Evolutionary conservation across 1,139 yeast genomes (phyloP), one percentile per base, ranked within the genome.

Genomic region (Keqinozyma sinolaborantium): DNA sequence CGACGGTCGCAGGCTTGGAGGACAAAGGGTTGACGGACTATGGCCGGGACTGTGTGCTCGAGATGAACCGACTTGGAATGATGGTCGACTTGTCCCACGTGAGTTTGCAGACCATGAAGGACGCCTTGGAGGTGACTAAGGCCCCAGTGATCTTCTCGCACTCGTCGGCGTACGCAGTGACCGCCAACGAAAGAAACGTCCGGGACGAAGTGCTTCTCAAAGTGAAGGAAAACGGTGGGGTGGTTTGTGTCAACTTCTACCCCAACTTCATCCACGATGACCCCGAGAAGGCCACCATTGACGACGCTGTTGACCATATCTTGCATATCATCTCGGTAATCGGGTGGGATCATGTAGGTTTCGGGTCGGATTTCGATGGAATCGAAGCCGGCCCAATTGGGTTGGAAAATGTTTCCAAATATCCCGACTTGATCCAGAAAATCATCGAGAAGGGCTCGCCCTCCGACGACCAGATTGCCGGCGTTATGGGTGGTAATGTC

Each of bases 331-430:
- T 70, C 15, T 48, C 67, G 18, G 39, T 63, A 4, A 65, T 70
- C 31, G 79, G 79, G 1, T 73, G 77, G 77, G 73, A 67, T 21
- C 72, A 70, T 46, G 77, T 73, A 26, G 79, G 79, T 0, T 49
- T 74, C 21, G 79, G 79, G 1, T 63, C 73, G 2, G 79, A 73
- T 47, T 73, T 71, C 39, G 79, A 73, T 44, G 79, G 79, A 14
- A 72, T 72, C 24, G 69, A 68, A 2, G 43, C 44, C 9, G 74
- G 71, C 2, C 78, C 79, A 2, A 45, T 34, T 12, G 79, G 77
- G 1, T 50, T 73, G 13, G 78, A 72, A 41, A 76, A 72, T 41
- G 78, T 71, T 2, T 70, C 77, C 10, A 71, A 72, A 40, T 73
- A 72, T 40, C 79, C 79, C 0, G 74, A 70, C 29, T 51, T 73